Conservation (phyloP, 1,139 yeast species). For the Hyphopichia pseudoburtonii region DNA sequence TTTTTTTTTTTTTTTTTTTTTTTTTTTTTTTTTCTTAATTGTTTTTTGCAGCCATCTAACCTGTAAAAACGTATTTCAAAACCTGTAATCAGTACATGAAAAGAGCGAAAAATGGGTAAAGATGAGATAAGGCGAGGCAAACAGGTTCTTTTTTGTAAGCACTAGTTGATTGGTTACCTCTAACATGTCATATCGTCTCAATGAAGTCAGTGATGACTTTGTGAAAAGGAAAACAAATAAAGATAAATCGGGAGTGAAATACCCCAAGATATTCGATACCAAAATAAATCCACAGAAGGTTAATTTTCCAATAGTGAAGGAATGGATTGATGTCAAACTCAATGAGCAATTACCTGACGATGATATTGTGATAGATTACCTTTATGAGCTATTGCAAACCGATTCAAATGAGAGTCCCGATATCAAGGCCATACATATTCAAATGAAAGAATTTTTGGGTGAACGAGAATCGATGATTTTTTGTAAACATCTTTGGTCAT, state of each 20-base stretch:
- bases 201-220: slow-evolving; percentile 16
- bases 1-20: too few relatives aligned
- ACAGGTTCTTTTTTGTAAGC: too few relatives aligned
- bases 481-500: slow-evolving; percentile 39
- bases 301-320: slow-evolving; percentile 30
- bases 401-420: slow-evolving; percentile 27
- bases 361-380: slow-evolving; percentile 45
- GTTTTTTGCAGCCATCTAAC: slow-evolving; percentile 10
- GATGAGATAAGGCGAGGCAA: not conserved
- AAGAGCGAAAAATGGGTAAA: not conserved
- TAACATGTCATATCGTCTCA: slow-evolving; percentile 19
- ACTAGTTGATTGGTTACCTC: too few relatives aligned
- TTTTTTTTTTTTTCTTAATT: too few relatives aligned
- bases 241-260: slow-evolving; percentile 14
- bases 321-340: slow-evolving; percentile 34
- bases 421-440: slow-evolving; percentile 32
- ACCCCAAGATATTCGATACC: slow-evolving; percentile 27
- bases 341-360: slow-evolving; percentile 43
- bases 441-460: slow-evolving; percentile 41
- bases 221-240: slow-evolving; percentile 9
- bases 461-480: slow-evolving; percentile 33
- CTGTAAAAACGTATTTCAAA: slow-evolving; percentile 9
- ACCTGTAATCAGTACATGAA: not conserved
- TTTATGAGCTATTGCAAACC: slow-evolving; percentile 31
- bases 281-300: slow-evolving; percentile 34